Evolutionary conservation across 2,329 filamentous ascomycete genomes (phyloP).

Genomic region (Colletotrichum sansevieriae): DNA sequence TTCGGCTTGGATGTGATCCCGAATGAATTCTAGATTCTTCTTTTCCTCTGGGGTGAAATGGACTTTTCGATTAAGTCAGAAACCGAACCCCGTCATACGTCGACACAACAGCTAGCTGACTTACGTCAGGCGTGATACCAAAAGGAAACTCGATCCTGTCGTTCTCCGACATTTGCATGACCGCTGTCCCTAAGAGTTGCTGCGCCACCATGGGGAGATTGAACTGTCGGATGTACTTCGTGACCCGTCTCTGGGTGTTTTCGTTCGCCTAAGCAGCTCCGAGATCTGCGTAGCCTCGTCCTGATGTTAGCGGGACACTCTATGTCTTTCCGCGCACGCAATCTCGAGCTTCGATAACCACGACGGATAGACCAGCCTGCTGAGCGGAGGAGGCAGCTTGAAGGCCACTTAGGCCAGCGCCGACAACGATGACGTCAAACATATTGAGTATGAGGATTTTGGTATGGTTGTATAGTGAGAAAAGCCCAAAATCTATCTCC

Average conservation of each 20-base stretch:
- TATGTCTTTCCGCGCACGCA: slow-evolving; percentile 58
- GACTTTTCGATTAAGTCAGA: not conserved
- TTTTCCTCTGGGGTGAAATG: slow-evolving; percentile 51
- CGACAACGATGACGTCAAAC: slow-evolving; percentile 53
- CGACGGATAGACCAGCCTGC: slow-evolving; percentile 49
- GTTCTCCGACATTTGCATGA: slow-evolving; percentile 48
- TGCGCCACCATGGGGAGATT: slow-evolving; percentile 49
- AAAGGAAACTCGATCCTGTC: slow-evolving; percentile 49
- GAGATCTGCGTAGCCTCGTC: slow-evolving; percentile 45
- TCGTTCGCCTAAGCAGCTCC: slow-evolving; percentile 47
- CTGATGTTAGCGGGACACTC: slow-evolving; percentile 42
- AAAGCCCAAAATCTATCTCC: too few species aligned
- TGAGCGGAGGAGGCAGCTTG: slow-evolving; percentile 50
- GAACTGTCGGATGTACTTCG: slow-evolving; percentile 46
- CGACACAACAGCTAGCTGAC: not conserved
- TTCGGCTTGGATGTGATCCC: slow-evolving; percentile 52
- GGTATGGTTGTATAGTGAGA: too few species aligned
- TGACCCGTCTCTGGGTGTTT: slow-evolving; percentile 51
- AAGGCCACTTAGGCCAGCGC: slow-evolving; percentile 55
- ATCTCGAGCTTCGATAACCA: slow-evolving; percentile 56
- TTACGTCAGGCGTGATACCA: slow-evolving; percentile 50
- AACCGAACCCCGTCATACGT: accelerated
- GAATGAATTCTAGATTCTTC: slow-evolving; percentile 49
- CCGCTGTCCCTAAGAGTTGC: slow-evolving; percentile 47
- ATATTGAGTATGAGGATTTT: not conserved